Conservation (phyloP, 2,329 filamentous ascomycete genomes). For the Aaosphaeria pasadenensis region DNA sequence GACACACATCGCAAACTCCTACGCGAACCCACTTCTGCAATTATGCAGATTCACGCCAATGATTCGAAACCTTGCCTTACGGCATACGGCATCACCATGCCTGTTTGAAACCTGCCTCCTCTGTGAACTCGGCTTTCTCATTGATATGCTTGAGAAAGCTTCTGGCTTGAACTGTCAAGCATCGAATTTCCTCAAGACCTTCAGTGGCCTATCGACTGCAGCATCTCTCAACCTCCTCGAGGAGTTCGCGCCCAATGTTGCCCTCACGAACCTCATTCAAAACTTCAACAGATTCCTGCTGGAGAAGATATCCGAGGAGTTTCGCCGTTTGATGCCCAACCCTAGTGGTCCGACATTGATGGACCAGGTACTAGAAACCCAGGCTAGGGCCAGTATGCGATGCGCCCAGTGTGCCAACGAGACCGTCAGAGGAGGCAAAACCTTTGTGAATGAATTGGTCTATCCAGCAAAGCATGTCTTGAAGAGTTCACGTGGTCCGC, state of each 20-base stretch:
- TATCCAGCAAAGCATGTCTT: constrained; percentile 65
- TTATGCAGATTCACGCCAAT: constrained; percentile 87
- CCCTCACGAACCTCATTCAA: constrained; percentile 80
- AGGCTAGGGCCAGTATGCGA: constrained; percentile 69
- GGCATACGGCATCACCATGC: constrained; percentile 84
- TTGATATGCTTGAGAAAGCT: constrained; percentile 97
- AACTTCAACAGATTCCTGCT: constrained; percentile 81
- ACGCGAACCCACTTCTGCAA: constrained; percentile 88
- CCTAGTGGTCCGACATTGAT: constrained; percentile 56
- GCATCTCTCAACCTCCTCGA: constrained; percentile 77
- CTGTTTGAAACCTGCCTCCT: constrained; percentile 79
- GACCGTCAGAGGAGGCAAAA: constrained; percentile 73
- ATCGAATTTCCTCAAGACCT: constrained; percentile 87
- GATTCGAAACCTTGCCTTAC: constrained; percentile 80
- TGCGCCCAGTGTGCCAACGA: constrained; percentile 88
- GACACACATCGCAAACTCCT: constrained; percentile 95
- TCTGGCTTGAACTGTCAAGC: constrained; percentile 93
- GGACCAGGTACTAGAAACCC: constrained; percentile 71
- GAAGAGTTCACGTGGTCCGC: constrained; percentile 55
- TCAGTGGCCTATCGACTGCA: constrained; percentile 79
- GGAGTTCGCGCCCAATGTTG: constrained; percentile 70
- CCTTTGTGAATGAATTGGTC: constrained; percentile 79
- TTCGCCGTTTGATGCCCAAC: constrained; percentile 62
- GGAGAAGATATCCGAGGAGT: constrained; percentile 76
- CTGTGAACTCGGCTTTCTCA: constrained; percentile 91